A percentile compares a stretch with the other conserved stretches of the same genome.
Conservation (phyloP, 371 early-diverging fungal species). For the Capniomyces stellatus region DNA sequence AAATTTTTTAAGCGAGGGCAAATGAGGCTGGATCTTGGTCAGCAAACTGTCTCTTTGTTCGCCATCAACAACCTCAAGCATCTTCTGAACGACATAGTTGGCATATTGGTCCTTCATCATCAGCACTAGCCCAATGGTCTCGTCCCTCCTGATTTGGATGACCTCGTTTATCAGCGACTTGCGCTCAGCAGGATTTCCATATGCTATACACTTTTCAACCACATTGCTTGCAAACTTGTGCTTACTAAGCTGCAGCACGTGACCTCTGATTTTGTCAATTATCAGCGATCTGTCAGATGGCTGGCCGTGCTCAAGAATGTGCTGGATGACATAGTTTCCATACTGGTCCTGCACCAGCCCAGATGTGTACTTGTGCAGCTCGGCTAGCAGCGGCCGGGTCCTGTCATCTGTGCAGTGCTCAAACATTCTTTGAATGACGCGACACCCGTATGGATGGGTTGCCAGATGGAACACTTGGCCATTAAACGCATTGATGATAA, state of each 20-base stretch:
- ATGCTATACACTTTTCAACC: constrained; percentile 85
- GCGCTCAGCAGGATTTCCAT: constrained; percentile 51
- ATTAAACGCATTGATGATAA: constrained; percentile 93
- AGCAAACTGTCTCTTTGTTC: constrained; percentile 70
- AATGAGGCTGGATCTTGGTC: constrained; percentile 75
- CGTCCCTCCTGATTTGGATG: constrained; percentile 32
- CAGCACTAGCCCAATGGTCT: constrained; percentile 59
- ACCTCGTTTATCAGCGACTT: constrained; percentile 79
- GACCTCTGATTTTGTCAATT: constrained; percentile 74
- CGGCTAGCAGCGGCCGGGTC: constrained; percentile 73
- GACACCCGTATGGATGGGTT: constrained; percentile 98
- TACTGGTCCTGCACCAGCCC: constrained; percentile 97
- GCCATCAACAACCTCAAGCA: constrained; percentile 90
- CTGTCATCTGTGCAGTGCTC: constrained; percentile 84
- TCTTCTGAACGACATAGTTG: constrained; percentile 99
- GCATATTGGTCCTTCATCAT: constrained; percentile 99
- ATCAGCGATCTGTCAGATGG: constrained; percentile 67
- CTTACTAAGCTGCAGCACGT: constrained; percentile 72
- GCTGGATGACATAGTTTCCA: constrained; percentile 99
- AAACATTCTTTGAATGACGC: constrained; percentile 99
- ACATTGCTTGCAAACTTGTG: constrained; percentile 99
- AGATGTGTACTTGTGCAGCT: constrained; percentile 76
- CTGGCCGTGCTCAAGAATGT: constrained; percentile 90
- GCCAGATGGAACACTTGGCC: constrained; percentile 91
- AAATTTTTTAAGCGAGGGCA: constrained; percentile 79